A percentile compares a stretch with the other conserved stretches of the same genome.
phyloP scores from a whole-genome alignment of 371 early-diverging fungal genomes.

The Globomyces sp. region DNA sequence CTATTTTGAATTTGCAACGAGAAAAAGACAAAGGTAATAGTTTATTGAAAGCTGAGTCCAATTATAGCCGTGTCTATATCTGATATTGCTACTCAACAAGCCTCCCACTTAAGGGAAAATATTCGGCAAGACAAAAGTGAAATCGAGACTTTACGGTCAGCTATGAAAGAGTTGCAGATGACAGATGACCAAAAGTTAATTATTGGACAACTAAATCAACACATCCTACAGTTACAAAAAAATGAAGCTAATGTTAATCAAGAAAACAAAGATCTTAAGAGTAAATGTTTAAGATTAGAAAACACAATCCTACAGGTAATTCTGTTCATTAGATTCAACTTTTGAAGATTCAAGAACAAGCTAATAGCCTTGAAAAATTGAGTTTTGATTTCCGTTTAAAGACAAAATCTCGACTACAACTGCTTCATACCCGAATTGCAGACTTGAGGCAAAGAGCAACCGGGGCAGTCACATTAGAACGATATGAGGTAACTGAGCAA shows the following conservation, averaged over 20 bases:
- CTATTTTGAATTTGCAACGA: conserved; percentile 3
- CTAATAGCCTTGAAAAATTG: conserved; percentile 24
- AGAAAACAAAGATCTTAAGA: conserved; percentile 27
- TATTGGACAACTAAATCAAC: conserved; percentile 52
- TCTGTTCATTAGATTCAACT: conserved; percentile 16
- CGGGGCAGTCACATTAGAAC: conserved; percentile 34
- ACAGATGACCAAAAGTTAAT: conserved; percentile 49
- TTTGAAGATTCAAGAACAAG: too few relatives aligned
- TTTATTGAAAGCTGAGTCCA: not conserved
- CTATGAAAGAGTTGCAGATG: conserved; percentile 46
- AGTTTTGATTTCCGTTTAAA: conserved; percentile 37
- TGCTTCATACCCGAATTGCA: conserved; percentile 30
- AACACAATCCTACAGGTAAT: conserved; percentile 31
- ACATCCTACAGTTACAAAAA: conserved; percentile 49
- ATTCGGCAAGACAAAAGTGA: conserved; percentile 39
- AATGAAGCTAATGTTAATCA: conserved; percentile 33
- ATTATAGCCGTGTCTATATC: conserved; percentile 33
- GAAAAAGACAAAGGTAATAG: conserved; percentile 11
- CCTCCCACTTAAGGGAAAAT: conserved; percentile 32
- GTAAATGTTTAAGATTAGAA: conserved; percentile 34
- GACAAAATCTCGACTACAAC: conserved; percentile 22
- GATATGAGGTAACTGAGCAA: conserved; percentile 30
- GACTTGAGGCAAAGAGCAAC: conserved; percentile 31
- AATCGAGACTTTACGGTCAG: conserved; percentile 37
- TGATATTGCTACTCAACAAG: conserved; percentile 42